Base-by-base conservation (phyloP, 2,329 filamentous ascomycete genomes). In the Madurella mycetomatis region DNA sequence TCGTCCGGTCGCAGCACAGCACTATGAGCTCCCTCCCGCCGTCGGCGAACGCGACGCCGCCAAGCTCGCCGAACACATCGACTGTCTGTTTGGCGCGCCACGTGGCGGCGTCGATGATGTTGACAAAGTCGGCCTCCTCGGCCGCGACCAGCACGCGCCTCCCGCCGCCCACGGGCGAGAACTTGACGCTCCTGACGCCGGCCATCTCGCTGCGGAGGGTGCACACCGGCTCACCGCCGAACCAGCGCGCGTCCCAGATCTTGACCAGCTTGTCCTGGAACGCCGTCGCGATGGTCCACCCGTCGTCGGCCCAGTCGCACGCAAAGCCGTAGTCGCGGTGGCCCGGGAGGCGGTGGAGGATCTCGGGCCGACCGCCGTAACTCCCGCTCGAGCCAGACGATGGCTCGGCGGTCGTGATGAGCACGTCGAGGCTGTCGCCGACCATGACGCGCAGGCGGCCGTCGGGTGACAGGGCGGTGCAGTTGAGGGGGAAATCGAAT, bases 221-320 rank as follows among this genome's bases (percentile, higher is more conserved):
- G 16, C 74, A 73, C 9, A 86, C 62, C 0, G 81, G 75, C 2
- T 61, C 70, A 51, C 77, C 72, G 43, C 72, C 76, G 85, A 86
- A 89, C 51, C 80, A 83, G 9, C 88, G 80, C 8, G 87, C 85
- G 66, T 92, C 88, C 84, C 86, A 92, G 47, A 92, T 82, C 59
- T 84, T 83, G 60, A 92, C 78, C 30, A 77, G 79, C 66, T 80
- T 85, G 68, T 92, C 88, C 68, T 92, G 88, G 57, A 86, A 86
- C 18, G 85, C 88, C 0, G 88, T 92, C 12, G 88, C 88, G 17
- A 92, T 79, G 12, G 84, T 86, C 72, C 84, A 84, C 32, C 87
- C 88, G 65, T 92, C 85, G 50, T 87, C 83, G 16, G 87, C 85
- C 88, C 88, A 92, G 60, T 86, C 88, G 64, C 86, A 90, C 1